Base-by-base conservation (phyloP, 2,329 filamentous ascomycete genomes). In the Chlorencoelia australis region DNA sequence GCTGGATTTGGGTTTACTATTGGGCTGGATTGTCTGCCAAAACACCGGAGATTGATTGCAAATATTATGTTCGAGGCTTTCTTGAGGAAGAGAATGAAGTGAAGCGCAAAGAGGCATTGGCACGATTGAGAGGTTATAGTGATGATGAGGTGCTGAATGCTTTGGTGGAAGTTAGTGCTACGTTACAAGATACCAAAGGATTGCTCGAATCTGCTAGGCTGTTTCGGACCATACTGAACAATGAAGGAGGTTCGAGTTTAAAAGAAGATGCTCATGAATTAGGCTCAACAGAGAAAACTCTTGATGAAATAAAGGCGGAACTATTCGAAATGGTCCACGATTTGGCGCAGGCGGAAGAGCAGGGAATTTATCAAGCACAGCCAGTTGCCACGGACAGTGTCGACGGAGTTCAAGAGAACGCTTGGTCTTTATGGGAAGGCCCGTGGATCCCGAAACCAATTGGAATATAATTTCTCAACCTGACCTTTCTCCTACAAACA, bases 1-100 rank as follows among this genome's bases (percentile, higher is more conserved):
- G 68, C 29, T 95, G 88, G 88, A 77, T 95, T 34, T 94, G 85
- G 84, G 70, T 78, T 35, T 84, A 84, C 58, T 95, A 94, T 64
- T 96, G 88, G 88, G 61, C 53, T 9, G 60, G 63, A 24, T 54
- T 77, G 14, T 64, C 39, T 7, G 15, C 33, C 9, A 22, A 24
- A 13, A 24, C 16, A 20, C 9, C 33, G 7, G 33, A 35, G 5
- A 27, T 20, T 8, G 46, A 51, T 43, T 45, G 50, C 47, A 37
- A 54, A 42, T 37, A 13, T 19, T 39, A 39, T 48, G 16, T 52
- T 37, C 16, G 39, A 31, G 39, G 25, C 17, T 22, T 48, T 28
- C 37, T 54, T 10, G 11, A 25, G 18, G 46, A 50, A 15, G 39
- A 55, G 9, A 54, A 55, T 22, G 44, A 44, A 17, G 27, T 25